Base-by-base conservation (phyloP, 1,139 yeast genomes). In the Suhomyces atakaporum region DNA sequence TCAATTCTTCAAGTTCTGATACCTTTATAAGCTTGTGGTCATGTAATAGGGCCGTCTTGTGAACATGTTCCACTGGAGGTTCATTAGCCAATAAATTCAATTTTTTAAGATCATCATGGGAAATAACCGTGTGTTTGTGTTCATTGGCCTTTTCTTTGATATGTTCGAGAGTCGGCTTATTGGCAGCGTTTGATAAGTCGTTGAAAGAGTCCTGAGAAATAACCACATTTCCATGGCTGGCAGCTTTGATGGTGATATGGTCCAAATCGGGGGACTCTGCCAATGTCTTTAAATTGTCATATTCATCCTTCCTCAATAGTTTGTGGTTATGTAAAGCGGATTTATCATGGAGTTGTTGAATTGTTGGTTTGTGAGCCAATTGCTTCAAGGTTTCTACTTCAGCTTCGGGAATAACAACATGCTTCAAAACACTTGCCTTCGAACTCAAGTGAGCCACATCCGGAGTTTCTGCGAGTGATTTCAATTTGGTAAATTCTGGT, bases 231-330 rank as follows among this genome's bases (percentile, higher is more conserved):
- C 44, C 42, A 27, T 40, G 40, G 1, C 31, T 14, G 4, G 28
- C 28, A 0, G 56, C 56, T 22, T 54, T 52, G 26, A 3, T 23
- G 3, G 38, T 38, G 5, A 67, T 27, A 32, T 53, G 62, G 4
- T 60, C 65, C 16, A 57, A 44, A 7, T 56, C 46, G 28, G 70
- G 69, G 9, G 57, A 56, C 34, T 55, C 45, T 7, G 54, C 55
- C 21, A 44, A 37, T 3, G 34, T 31, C 22, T 36, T 40, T 33
- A 62, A 46, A 23, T 39, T 34, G 0, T 41, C 25, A 25, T 31
- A 34, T 7, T 38, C 36, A 9, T 44, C 38, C n/a, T n/a, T 16
- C 8, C 35, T 23, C 3, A 45, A 7, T 8, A 42, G 16, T 7
- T 24, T 28, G 27, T 56, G 48, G 2, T 59, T 58, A 21, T 49